A percentile compares a stretch with the other conserved stretches of the same genome.
Conservation (phyloP, 768 basidiomycete genomes). For the Podaxis sp. region DNA sequence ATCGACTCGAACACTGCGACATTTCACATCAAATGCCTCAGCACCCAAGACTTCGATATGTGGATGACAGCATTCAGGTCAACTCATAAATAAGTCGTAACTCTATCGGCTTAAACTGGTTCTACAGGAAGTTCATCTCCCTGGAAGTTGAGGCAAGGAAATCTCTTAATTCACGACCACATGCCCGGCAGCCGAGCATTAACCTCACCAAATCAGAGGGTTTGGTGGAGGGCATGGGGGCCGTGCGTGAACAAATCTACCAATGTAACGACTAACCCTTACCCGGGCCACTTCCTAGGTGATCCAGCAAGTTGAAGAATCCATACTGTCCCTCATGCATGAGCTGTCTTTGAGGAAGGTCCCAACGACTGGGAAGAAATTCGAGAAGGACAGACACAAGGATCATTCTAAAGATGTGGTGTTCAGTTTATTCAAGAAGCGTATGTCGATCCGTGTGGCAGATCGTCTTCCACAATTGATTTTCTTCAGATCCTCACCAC, state of each 20-base stretch:
- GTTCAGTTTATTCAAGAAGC: slow-evolving; percentile 64
- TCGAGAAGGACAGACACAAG: slow-evolving; percentile 51
- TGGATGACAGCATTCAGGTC: slow-evolving; percentile 81
- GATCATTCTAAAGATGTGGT: slow-evolving; percentile 28
- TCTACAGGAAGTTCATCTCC: slow-evolving; percentile 61
- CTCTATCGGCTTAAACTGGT: slow-evolving; percentile 15
- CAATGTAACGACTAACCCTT: not conserved
- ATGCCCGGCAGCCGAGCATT: slow-evolving; percentile 40
- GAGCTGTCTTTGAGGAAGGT: slow-evolving; percentile 37
- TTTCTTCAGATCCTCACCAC: slow-evolving; percentile 18
- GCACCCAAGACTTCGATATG: slow-evolving; percentile 60
- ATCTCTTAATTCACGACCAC: slow-evolving; percentile 39
- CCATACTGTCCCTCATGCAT: slow-evolving; percentile 42
- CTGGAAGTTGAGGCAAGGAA: slow-evolving; percentile 42
- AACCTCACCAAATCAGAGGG: slow-evolving; percentile 46
- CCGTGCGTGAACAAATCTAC: slow-evolving; percentile 36
- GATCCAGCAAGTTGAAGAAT: slow-evolving; percentile 56
- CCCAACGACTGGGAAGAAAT: slow-evolving; percentile 41
- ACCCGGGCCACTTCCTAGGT: slow-evolving; percentile 35
- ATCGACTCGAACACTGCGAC: slow-evolving; percentile 74
- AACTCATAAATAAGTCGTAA: slow-evolving; percentile 13
- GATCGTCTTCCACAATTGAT: not conserved
- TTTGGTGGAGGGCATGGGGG: slow-evolving; percentile 66
- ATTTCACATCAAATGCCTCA: slow-evolving; percentile 82
- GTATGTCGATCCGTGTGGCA: slow-evolving; percentile 30